A percentile compares a stretch with the other conserved stretches of the same genome.
Conservation (phyloP, 805 yeast species). For the Yamadazyma takamatsuzukensis region DNA sequence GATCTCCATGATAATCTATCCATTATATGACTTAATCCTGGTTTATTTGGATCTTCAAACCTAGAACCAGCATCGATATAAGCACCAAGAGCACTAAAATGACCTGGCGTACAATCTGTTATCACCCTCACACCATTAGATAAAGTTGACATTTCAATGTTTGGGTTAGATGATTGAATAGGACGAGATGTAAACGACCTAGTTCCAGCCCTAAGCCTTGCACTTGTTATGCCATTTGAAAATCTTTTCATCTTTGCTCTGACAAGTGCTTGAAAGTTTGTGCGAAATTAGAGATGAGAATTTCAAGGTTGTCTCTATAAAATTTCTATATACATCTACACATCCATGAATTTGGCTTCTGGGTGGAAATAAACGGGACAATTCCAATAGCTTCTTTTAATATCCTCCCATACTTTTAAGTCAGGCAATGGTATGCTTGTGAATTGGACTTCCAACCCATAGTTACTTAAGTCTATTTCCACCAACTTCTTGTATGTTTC, state of each 20-base stretch:
- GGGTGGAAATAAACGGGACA: conserved; percentile 70
- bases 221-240: too few relatives aligned
- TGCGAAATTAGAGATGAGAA: too few relatives aligned
- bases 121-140: conserved; percentile 79
- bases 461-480: conserved; percentile 71
- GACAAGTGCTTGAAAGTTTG: too few relatives aligned
- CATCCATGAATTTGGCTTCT: conserved; percentile 45
- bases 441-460: conserved; percentile 69
- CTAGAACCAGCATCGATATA: conserved; percentile 91
- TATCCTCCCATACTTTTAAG: conserved; percentile 56
- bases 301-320: too few relatives aligned
- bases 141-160: conserved; percentile 39
- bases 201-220: too few relatives aligned
- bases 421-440: conserved; percentile 46
- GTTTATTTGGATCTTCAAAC: conserved; percentile 54
- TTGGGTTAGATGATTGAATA: conserved; percentile 5
- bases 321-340: too few relatives aligned
- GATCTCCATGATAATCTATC: conserved; percentile 86
- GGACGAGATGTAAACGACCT: not conserved
- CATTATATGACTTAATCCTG: conserved; percentile 78
- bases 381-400: conserved; percentile 63
- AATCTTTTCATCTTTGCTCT: not conserved
- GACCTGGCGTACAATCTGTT: conserved; percentile 83
- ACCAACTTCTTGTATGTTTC: conserved; percentile 83
- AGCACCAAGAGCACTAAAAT: conserved; percentile 86